phyloP scores from a whole-genome alignment of 768 basidiomycete species.

The Boletus rubroflammeus region DNA sequence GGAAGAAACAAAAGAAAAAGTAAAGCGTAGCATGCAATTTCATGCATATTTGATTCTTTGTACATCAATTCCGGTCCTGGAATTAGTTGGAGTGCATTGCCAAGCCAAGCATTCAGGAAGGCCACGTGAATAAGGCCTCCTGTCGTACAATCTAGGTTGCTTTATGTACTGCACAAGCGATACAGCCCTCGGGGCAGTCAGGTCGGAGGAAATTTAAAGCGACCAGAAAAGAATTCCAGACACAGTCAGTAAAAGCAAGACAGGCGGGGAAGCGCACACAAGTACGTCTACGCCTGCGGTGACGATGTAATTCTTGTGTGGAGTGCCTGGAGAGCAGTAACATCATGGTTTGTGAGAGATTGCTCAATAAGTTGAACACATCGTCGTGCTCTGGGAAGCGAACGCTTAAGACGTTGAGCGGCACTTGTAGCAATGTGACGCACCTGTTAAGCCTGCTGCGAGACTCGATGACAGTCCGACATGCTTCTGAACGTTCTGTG shows the following conservation, averaged over 20 bases:
- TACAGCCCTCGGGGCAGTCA: background rate
- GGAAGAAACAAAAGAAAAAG: constrained; percentile 45
- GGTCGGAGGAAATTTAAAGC: background rate
- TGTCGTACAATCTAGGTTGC: background rate
- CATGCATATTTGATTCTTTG: background rate
- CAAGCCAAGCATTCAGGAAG: background rate
- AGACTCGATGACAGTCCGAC: constrained; percentile 52
- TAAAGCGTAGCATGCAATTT: constrained; percentile 19
- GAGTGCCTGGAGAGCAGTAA: constrained; percentile 20
- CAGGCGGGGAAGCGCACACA: background rate
- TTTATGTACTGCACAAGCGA: background rate
- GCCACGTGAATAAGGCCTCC: background rate
- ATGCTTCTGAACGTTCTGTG: constrained; percentile 45
- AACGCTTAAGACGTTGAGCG: background rate
- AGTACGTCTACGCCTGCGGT: constrained; percentile 2
- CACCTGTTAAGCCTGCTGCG: constrained; percentile 52
- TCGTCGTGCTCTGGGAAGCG: constrained; percentile 24
- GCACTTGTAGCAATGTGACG: constrained; percentile 10
- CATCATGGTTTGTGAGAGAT: constrained; percentile 23
- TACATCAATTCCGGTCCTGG: background rate
- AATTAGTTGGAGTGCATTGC: background rate
- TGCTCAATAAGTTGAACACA: constrained; percentile 25
- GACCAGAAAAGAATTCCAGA: background rate
- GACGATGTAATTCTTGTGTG: constrained; percentile 11
- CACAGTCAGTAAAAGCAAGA: background rate